Conservation (phyloP, 202 grass and related monocot genomes). For the Schoenoplectus tabernaemontani region DNA sequence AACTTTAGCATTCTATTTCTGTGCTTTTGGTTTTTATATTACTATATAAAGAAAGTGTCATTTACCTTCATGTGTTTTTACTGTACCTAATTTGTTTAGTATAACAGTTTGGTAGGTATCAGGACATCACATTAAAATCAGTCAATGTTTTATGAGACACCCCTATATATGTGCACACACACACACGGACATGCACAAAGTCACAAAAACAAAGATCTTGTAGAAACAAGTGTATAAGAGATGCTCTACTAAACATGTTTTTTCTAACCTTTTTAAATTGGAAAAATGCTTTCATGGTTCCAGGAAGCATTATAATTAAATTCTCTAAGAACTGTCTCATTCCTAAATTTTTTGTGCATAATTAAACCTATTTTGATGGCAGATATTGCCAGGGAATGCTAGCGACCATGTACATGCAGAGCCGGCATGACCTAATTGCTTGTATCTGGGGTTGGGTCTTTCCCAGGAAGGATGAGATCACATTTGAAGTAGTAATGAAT, state of each 20-base stretch:
- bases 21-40: background rate
- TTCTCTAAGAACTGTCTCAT: background rate
- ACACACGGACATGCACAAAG: background rate
- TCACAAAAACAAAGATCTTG: background rate
- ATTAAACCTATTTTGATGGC: slow-evolving; percentile 1
- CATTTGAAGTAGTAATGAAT: slow-evolving; percentile 86
- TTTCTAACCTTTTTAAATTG: background rate
- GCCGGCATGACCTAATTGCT: slow-evolving; percentile 72
- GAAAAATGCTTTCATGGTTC: background rate
- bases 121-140: background rate
- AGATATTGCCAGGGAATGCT: slow-evolving; percentile 83
- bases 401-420: slow-evolving; percentile 92
- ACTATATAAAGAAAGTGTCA: background rate
- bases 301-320: slow-evolving; percentile 2
- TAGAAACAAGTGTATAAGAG: background rate
- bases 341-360: background rate
- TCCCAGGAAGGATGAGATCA: slow-evolving; percentile 68
- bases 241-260: background rate
- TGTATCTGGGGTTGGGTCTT: slow-evolving; percentile 55
- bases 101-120: background rate
- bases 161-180: background rate
- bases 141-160: background rate
- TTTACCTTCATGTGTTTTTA: background rate
- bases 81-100: background rate
- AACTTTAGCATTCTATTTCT: background rate